These are phyloP conservation scores for Wilcoxina mikolae DNA, from an alignment of 495 filamentous ascomycete species.

Conservation along the genomic window DNA sequence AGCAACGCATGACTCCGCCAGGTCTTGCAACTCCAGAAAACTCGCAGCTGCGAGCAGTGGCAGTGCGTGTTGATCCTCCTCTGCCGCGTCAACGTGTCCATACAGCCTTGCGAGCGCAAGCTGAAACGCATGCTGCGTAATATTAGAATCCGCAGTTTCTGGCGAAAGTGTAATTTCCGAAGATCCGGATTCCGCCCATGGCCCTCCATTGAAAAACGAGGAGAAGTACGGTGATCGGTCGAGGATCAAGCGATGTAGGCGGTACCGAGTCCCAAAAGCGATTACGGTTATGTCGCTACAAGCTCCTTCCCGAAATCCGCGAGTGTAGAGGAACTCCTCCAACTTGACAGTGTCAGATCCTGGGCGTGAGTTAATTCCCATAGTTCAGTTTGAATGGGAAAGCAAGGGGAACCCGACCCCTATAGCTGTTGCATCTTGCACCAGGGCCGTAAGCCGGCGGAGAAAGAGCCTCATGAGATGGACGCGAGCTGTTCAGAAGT, in stretches of 20 bases:
- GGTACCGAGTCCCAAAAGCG: constrained; percentile 41
- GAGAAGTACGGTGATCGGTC: constrained; percentile 47
- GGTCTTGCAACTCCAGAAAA: constrained; percentile 46
- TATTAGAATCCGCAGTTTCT: constrained; percentile 42
- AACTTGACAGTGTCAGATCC: constrained; percentile 35
- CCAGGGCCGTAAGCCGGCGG: too few species aligned
- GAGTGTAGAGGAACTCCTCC: constrained; percentile 42
- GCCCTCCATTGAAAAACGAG: constrained; percentile 39
- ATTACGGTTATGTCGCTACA: constrained; percentile 43
- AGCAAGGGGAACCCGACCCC: constrained; percentile 7
- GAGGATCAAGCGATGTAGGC: constrained; percentile 42
- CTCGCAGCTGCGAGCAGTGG: constrained; percentile 45
- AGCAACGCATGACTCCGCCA: constrained; percentile 41
- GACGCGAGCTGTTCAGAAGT: too few species aligned
- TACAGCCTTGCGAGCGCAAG: constrained; percentile 44
- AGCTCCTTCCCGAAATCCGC: constrained; percentile 41
- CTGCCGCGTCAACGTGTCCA: constrained; percentile 34
- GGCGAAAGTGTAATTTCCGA: constrained; percentile 43
- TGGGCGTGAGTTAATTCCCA: constrained; percentile 2
- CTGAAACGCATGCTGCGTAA: constrained; percentile 43
- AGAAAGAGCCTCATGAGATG: too few species aligned
- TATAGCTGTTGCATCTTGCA: constrained; percentile 29
- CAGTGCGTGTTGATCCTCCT: constrained; percentile 42
- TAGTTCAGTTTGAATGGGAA: constrained; percentile 8
- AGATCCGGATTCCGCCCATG: constrained; percentile 42